Base-by-base conservation (phyloP, 331 rosid species). In the Rhamnella rubrinervis region DNA sequence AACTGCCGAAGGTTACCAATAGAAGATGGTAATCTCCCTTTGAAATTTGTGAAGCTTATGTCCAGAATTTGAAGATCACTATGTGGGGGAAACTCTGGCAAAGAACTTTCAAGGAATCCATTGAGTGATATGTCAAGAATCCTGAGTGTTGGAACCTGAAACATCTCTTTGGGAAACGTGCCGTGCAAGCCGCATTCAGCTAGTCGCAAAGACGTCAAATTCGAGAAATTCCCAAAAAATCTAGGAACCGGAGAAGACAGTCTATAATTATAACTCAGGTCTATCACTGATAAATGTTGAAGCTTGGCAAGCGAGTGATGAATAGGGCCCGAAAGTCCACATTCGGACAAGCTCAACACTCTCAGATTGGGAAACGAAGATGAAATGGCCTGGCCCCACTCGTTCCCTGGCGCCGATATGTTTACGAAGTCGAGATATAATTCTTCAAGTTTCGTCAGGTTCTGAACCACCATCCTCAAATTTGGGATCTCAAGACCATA, bases 371-470 rank as follows among this genome's bases (percentile, higher is more conserved):
- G 59, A 39, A 89, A 10, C 0, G 71, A 41, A 38, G 85, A 80
- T 2, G 62, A 63, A 44, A 85, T 55, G 1, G 77, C 79, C 0
- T 13, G 15, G 25, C 85, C 44, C 89, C 91, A 90, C 4, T 84
- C 65, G 1, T 31, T 0, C 8, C 86, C 88, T 12, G 31, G n/a
- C 1, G 81, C 72, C n/a, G 84, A 74, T 74, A 85, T 67, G 0
- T 4, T 62, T 14, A 90, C 84, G 26, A 73, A 76, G 68, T 90
- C 88, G 20, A 87, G 70, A 69, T 73, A n/a, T 13, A 87, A 57
- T 28, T 89, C 66, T 28, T 20, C 51, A 16, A 85, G 71, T 2
- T 68, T 18, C 0, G 63, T 59, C 50, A 87, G 65, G 19, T 79
- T 75, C 19, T 15, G 67, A 18, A 84, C 12, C 6, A 86, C 52